phyloP scores from a whole-genome alignment of 129 eudicot genomes.

The Glebionis coronaria region DNA sequence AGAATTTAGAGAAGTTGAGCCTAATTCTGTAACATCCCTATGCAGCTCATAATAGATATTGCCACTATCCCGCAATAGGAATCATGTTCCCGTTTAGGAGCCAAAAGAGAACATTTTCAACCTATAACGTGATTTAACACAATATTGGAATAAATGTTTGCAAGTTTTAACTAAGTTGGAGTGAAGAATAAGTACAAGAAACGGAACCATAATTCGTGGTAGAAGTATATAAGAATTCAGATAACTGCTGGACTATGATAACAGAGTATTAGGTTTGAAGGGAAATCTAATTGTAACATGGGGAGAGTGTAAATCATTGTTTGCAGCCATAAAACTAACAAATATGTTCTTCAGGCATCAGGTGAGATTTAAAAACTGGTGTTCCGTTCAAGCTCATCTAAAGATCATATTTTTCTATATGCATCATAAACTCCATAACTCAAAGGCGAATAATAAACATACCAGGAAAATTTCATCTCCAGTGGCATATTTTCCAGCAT shows the following conservation, averaged over 20 bases:
- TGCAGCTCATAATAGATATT: background rate
- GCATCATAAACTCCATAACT: background rate
- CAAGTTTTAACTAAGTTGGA: background rate
- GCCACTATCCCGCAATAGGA: background rate
- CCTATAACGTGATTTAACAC: background rate
- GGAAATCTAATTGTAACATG: too few species aligned
- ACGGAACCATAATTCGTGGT: too few species aligned
- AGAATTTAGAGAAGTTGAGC: background rate
- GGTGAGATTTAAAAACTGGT: background rate
- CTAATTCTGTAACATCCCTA: slow-evolving; percentile 9
- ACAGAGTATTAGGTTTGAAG: too few species aligned
- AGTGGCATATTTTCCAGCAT: slow-evolving; percentile 87
- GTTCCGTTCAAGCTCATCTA: background rate
- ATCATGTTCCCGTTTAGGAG: background rate
- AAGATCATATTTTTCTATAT: background rate
- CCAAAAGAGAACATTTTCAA: background rate
- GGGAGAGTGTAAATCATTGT: too few species aligned
- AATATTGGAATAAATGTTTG: background rate
- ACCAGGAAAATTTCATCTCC: slow-evolving; percentile 85
- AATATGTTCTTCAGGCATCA: too few species aligned
- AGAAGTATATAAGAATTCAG: too few species aligned
- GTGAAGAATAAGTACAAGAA: background rate
- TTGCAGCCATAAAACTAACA: too few species aligned
- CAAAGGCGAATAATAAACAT: slow-evolving; percentile 21
- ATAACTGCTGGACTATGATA: too few species aligned